phyloP scores from a whole-genome alignment of 768 basidiomycete genomes.

The Grammothele lineata region DNA sequence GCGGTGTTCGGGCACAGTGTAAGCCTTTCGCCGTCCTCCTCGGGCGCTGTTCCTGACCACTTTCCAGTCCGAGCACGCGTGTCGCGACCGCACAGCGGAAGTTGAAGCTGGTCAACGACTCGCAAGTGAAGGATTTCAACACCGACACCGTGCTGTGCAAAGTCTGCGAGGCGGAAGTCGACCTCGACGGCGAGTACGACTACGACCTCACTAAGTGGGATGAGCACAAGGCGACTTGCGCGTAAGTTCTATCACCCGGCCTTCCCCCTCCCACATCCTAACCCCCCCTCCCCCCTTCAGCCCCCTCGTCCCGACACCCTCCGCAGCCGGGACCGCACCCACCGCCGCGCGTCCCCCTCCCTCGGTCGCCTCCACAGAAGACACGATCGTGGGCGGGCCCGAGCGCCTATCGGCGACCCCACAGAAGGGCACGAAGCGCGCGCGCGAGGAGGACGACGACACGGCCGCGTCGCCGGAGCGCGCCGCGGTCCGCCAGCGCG shows the following conservation, averaged over 20 bases:
- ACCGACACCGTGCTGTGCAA: conserved; percentile 45
- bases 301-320: too few species aligned
- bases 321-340: too few species aligned
- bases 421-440: conserved; percentile 41
- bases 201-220: conserved; percentile 61
- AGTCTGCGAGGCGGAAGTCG: conserved; percentile 43
- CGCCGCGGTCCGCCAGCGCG: conserved; percentile 50
- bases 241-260: conserved; percentile 26
- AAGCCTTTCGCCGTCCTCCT: conserved; percentile 13
- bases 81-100: conserved; percentile 62
- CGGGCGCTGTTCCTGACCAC: background rate
- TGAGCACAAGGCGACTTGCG: conserved; percentile 54
- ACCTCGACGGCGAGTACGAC: conserved; percentile 45
- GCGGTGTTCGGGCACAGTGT: conserved; percentile 44
- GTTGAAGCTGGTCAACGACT: conserved; percentile 58
- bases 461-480: conserved; percentile 29
- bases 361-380: conserved; percentile 31
- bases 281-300: background rate
- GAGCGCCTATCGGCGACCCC: conserved; percentile 19
- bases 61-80: conserved; percentile 41
- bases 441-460: conserved; percentile 40
- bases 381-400: conserved; percentile 30
- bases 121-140: conserved; percentile 50
- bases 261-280: background rate
- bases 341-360: conserved; percentile 19